phyloP scores from a whole-genome alignment of 2,329 filamentous ascomycete species.

The Coleophoma crateriformis region DNA sequence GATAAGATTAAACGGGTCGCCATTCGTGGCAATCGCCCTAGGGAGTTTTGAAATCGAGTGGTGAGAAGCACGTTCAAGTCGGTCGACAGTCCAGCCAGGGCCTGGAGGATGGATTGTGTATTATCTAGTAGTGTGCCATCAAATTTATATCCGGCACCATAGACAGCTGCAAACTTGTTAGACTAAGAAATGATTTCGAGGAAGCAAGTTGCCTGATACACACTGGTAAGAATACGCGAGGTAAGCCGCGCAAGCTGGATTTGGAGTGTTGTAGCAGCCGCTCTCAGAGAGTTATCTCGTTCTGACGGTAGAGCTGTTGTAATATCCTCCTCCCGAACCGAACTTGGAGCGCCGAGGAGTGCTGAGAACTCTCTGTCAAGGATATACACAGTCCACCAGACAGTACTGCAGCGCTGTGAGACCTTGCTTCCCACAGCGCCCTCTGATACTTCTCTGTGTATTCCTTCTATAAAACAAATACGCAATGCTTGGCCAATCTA shows the following conservation, averaged over 20 bases:
- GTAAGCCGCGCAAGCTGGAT: background rate
- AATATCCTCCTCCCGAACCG: background rate
- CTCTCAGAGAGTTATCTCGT: background rate
- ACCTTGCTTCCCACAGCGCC: background rate
- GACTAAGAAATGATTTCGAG: background rate
- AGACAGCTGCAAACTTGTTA: background rate
- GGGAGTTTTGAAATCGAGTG: background rate
- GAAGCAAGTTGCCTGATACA: background rate
- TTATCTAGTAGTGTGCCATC: background rate
- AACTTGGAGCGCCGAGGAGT: background rate
- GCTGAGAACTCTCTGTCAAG: background rate
- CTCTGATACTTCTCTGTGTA: background rate
- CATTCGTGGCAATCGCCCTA: background rate
- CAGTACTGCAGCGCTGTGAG: background rate
- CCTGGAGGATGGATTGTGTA: background rate
- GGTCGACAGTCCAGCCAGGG: background rate
- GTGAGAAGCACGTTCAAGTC: background rate
- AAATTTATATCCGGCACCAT: background rate
- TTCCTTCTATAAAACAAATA: background rate
- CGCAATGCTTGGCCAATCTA: background rate
- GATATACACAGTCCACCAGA: background rate
- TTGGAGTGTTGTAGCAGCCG: background rate
- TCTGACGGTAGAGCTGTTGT: background rate
- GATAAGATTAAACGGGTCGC: background rate
- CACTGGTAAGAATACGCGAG: background rate